Conservation (phyloP, 1,284 basidiomycete genomes). For the Trametes versicolor region DNA sequence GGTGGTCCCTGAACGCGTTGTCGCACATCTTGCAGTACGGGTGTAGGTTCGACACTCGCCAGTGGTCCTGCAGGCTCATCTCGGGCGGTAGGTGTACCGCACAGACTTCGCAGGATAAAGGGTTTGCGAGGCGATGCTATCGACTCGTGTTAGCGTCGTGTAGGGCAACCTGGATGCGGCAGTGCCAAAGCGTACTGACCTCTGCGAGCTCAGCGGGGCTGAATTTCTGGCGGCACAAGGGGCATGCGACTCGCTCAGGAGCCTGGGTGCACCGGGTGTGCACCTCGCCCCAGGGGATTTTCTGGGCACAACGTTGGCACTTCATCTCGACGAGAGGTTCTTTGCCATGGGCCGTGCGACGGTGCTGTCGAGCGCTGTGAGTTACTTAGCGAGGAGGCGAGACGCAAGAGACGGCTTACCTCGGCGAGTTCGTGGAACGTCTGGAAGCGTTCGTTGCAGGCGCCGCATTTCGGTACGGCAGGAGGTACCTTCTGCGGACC, state of each 20-base stretch:
- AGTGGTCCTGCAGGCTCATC: constrained; percentile 13
- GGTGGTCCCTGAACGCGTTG: constrained; percentile 2
- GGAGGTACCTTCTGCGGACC: neutral
- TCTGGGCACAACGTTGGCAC: constrained; percentile 5
- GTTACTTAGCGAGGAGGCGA: neutral
- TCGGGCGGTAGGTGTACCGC: constrained; percentile 7
- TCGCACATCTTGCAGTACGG: constrained; percentile 13
- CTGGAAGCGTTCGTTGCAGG: neutral
- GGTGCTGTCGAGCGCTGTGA: constrained; percentile 6
- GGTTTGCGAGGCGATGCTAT: constrained; percentile 8
- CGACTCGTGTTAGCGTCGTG: neutral
- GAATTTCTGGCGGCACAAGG: constrained; percentile 9
- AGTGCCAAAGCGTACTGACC: neutral
- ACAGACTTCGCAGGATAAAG: constrained; percentile 8
- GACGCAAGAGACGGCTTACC: neutral
- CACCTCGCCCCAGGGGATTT: neutral
- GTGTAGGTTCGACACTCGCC: constrained; percentile 15
- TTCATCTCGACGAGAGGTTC: neutral
- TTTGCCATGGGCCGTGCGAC: neutral
- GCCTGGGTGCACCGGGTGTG: neutral
- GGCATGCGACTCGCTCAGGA: neutral
- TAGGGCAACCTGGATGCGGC: neutral
- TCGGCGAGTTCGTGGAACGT: constrained; percentile 10
- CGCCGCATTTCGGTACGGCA: neutral
- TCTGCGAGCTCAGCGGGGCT: neutral